Evolutionary conservation across 352 stramenopile genomes (phyloP).

Genomic region (Globisporangium cylindrosporum): DNA sequence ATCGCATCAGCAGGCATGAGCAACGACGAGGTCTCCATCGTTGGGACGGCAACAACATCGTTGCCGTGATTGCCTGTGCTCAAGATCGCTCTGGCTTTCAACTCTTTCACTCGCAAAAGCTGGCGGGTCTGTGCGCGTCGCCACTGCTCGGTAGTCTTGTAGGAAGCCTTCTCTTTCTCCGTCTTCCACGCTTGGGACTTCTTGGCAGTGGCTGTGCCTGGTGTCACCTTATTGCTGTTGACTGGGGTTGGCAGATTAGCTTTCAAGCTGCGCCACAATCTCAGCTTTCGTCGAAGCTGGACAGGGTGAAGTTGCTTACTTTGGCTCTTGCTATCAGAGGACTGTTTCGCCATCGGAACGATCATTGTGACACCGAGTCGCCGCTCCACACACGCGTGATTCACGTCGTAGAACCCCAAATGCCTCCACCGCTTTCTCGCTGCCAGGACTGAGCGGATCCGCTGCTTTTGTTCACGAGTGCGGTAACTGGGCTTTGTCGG

Average conservation of each 20-base stretch:
- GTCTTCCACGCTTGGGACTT: neutral
- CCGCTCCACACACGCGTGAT: constrained; percentile 28
- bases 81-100: neutral
- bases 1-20: constrained; percentile 17
- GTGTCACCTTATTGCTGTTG: neutral
- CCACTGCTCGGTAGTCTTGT: constrained; percentile 18
- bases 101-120: constrained; percentile 2
- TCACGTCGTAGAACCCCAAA: constrained; percentile 22
- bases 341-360: constrained; percentile 23
- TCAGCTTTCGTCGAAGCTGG: constrained; percentile 3
- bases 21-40: neutral
- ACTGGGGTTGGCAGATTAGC: neutral
- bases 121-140: constrained; percentile 11
- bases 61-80: neutral
- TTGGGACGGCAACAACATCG: neutral
- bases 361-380: constrained; percentile 20
- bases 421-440: constrained; percentile 16
- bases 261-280: constrained; percentile 3
- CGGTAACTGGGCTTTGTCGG: constrained; percentile 22
- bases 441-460: constrained; percentile 21
- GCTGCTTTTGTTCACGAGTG: constrained; percentile 27
- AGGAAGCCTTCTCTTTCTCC: neutral
- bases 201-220: neutral
- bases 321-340: neutral
- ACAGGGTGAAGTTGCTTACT: neutral